A percentile compares a stretch with the other conserved stretches of the same genome.
phyloP scores from a whole-genome alignment of 208 protist genomes.

The Tritrichomonas foetus region DNA sequence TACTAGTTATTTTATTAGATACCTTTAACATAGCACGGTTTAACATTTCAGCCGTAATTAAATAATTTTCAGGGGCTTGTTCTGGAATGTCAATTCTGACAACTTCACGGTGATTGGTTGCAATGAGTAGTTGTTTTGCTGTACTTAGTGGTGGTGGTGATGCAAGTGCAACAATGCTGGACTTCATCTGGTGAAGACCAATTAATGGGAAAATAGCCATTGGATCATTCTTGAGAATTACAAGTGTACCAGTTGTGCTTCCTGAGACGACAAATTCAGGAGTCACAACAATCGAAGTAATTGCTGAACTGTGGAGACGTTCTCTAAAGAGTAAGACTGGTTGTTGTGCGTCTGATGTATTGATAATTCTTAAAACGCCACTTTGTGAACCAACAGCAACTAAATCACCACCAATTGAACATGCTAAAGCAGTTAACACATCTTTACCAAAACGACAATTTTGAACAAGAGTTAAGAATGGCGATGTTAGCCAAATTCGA shows the following conservation, averaged over 20 bases:
- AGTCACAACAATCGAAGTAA: neutral
- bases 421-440: neutral
- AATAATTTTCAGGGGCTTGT: neutral
- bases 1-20: neutral
- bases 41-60: neutral
- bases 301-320: neutral
- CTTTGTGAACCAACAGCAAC: constrained; percentile 15
- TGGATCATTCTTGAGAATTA: constrained; percentile 7
- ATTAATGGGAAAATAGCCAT: neutral
- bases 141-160: neutral
- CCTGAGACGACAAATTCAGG: neutral
- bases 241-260: neutral
- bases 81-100: constrained; percentile 9
- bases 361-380: neutral
- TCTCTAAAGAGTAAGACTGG: neutral
- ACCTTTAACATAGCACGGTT: neutral
- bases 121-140: neutral
- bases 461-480: neutral
- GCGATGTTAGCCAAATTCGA: neutral
- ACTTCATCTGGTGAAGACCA: neutral
- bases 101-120: neutral
- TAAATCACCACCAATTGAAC: neutral
- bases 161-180: neutral
- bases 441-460: neutral
- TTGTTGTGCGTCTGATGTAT: neutral